These are phyloP conservation scores for Hypoxylon intermedium DNA, from an alignment of 495 filamentous ascomycete genomes.

Conservation along the genomic window DNA sequence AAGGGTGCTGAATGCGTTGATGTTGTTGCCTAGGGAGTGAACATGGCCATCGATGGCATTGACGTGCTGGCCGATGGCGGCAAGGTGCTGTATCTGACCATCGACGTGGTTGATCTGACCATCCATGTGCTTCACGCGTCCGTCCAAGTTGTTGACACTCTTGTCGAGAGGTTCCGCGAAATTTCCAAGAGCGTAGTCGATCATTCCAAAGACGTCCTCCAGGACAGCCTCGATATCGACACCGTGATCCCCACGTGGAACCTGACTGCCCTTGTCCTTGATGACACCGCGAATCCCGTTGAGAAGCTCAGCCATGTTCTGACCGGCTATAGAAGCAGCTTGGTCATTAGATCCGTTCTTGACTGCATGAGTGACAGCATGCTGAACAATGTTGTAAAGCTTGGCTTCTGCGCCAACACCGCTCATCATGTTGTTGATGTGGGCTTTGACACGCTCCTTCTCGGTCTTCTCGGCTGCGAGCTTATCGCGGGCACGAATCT, in stretches of 20 bases:
- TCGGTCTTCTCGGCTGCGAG: conserved; percentile 28
- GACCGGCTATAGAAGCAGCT: conserved; percentile 16
- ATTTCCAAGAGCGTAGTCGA: conserved; percentile 23
- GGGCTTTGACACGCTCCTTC: conserved; percentile 26
- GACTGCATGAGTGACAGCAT: conserved; percentile 28
- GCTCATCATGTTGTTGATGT: conserved; percentile 35
- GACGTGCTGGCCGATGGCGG: conserved; percentile 38
- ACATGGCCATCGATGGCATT: conserved; percentile 40
- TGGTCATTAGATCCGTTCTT: conserved; percentile 24
- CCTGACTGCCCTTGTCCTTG: conserved; percentile 14
- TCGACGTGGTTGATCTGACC: conserved; percentile 2
- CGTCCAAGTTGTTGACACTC: conserved; percentile 5
- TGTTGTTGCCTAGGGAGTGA: conserved; percentile 39
- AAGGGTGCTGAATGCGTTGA: conserved; percentile 35
- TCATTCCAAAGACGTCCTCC: conserved; percentile 30
- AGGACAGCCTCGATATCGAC: conserved; percentile 31
- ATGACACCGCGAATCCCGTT: conserved; percentile 31
- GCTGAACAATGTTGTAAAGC: conserved; percentile 40
- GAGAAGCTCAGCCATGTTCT: conserved; percentile 23
- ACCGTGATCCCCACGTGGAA: conserved; percentile 5
- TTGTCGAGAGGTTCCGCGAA: too few species aligned
- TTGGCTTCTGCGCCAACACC: conserved; percentile 32
- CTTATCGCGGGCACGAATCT: conserved; percentile 39
- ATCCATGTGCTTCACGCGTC: conserved; percentile 1
- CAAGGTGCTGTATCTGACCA: conserved; percentile 27